phyloP scores from a whole-genome alignment of 257 asterid species.

The Jaltomata sinuosa region DNA sequence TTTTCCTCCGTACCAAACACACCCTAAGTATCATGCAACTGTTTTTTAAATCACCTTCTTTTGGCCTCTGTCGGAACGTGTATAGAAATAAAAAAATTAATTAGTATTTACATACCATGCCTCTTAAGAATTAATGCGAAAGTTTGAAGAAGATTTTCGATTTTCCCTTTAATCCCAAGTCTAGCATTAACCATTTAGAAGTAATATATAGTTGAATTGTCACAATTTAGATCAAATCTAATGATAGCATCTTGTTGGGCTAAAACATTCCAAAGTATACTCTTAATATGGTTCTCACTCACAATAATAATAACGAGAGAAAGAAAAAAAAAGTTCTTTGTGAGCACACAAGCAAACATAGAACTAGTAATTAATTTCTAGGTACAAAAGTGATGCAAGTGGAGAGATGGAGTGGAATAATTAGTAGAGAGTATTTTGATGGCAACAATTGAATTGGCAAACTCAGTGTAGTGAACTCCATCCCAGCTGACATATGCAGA shows the following conservation, averaged over 20 bases:
- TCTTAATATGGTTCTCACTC: background rate
- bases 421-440: slow-evolving; percentile 16
- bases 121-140: background rate
- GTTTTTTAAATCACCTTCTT: no score
- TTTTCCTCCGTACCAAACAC: no score
- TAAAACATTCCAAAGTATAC: background rate
- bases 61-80: background rate
- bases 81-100: background rate
- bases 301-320: background rate
- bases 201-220: background rate
- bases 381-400: slow-evolving; percentile 20
- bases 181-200: background rate
- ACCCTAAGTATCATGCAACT: no score
- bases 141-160: background rate
- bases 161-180: background rate
- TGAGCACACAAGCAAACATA: background rate
- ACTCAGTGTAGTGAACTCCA: slow-evolving; percentile 35
- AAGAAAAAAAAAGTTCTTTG: background rate
- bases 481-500: slow-evolving; percentile 28
- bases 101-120: background rate
- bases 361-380: background rate
- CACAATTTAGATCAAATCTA: background rate
- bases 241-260: background rate
- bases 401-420: slow-evolving; percentile 18
- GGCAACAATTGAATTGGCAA: slow-evolving; percentile 26